Conservation (phyloP, 495 filamentous ascomycete genomes). For the Umbilicaria muhlenbergii region DNA sequence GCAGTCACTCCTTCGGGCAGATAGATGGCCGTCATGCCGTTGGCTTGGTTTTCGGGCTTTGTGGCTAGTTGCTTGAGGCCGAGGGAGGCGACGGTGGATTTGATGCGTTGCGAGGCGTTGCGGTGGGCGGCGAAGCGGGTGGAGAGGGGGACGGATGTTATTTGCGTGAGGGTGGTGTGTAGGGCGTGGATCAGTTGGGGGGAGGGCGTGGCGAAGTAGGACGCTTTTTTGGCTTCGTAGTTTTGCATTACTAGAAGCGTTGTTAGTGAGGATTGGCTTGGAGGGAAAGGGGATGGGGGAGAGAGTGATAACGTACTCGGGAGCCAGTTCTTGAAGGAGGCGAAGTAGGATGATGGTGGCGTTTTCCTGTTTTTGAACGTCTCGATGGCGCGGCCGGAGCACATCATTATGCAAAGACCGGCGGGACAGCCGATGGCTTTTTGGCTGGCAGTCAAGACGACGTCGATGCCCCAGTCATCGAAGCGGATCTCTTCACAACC, state of each 20-base stretch:
- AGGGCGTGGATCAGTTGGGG: conserved; percentile 90
- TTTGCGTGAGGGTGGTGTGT: conserved; percentile 82
- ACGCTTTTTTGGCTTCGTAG: conserved; percentile 92
- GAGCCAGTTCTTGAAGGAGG: conserved; percentile 90
- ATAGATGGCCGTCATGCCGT: conserved; percentile 95
- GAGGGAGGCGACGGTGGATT: conserved; percentile 59
- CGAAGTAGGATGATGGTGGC: conserved; percentile 76
- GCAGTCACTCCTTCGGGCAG: conserved; percentile 70
- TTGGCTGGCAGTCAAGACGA: conserved; percentile 83
- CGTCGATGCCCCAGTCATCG: conserved; percentile 87
- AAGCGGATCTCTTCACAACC: conserved; percentile 92
- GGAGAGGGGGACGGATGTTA: conserved; percentile 58
- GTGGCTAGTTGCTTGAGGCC: conserved; percentile 75
- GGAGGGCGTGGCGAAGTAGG: conserved; percentile 92
- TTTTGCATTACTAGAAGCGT: conserved; percentile 72
- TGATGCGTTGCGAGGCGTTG: conserved; percentile 62
- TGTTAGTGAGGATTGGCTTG: conserved; percentile 3
- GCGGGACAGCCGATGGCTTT: conserved; percentile 95
- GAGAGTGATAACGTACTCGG: conserved; percentile 40
- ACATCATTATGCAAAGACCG: conserved; percentile 84
- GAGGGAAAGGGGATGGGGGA: not conserved
- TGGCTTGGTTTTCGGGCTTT: conserved; percentile 79
- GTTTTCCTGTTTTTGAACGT: conserved; percentile 62
- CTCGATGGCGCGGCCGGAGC: conserved; percentile 77
- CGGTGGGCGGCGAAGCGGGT: conserved; percentile 71